Base-by-base conservation (phyloP, 2,329 filamentous ascomycete genomes). In the Fusarium anguioides region DNA sequence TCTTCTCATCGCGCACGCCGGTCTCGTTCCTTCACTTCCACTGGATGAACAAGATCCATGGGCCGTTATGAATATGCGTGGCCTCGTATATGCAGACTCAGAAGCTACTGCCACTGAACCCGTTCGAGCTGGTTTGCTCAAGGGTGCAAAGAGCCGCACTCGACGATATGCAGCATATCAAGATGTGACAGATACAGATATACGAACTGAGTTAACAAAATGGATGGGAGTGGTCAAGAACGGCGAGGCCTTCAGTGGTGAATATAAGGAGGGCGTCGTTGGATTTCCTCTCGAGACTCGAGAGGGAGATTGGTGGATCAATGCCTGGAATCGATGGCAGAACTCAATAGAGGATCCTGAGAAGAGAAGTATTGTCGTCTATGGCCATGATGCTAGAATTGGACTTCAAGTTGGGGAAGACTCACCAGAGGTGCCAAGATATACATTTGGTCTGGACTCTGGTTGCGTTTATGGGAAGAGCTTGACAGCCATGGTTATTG, bases 51-150 rank as follows among this genome's bases (percentile, higher is more conserved):
- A 89, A 67, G 83, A 97, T 75, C 89, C 92, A 0, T 87, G 86
- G 74, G 88, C 89, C 37, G 90, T 91, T 17, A 97, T 97, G 92
- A 94, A 92, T 73, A 95, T 97, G 92, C 87, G 93, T 41, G 91
- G 88, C 4, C 86, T 96, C 51, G 84, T 91, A 67, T 81, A 80
- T 54, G 75, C 87, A 4, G 36, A 49, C 1, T 6, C 42, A 10
- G 60, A 35, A 6, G 26, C 27, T 1, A 41, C 18, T 10, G 47
- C 54, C 1, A 12, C 60, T 6, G 66, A 69, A 12, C 26, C 42
- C 1, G 26, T 70, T 8, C 54, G 54, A 8, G 44, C 44, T 4
- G 50, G 46, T 12, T 14, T 71, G 8, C 11, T 68, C 4, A 71
- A 71, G 23, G 69, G 66, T 8, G 66, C 47, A 1, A 54, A 59